Evolutionary conservation across 2,329 filamentous ascomycete genomes (phyloP), one percentile per base, ranked within the genome.

Genomic region (Metarhizium brunneum): DNA sequence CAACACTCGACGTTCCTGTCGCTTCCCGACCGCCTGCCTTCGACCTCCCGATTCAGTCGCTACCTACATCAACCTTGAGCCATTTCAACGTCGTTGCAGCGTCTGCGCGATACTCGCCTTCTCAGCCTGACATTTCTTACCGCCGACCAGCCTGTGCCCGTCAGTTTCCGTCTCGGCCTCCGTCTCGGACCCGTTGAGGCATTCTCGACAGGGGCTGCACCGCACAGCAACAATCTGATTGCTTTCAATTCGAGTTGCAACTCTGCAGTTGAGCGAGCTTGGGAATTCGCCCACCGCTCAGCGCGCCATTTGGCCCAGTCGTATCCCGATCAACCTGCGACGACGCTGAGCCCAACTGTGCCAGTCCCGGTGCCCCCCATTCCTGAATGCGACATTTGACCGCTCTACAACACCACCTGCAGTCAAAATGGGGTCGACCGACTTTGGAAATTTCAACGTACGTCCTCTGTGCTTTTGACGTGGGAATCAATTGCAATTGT

Each of bases 371-470:
- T 13, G 7, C 32, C 10, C 32, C 30, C 40, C 38, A 20, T 45
- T 45, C 51, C 38, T 51, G 47, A 42, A 54, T 57, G 54, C 42
- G 50, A 56, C 35, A 11, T 50, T 42, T 47, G 57, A 48, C 48
- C 52, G 53, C 36, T 32, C 52, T 47, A 32, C 61, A 63, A 57
- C 60, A 61, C 59, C 61, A 60, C 63, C 58, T 56, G 58, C 62
- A 66, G 61, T 65, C 66, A 71, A 68, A 67, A 84, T 84, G 81
- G 81, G 80, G 62, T 82, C 79, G 59, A 84, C 81, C 59, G 73
- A 79, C 54, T 84, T 83, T 68, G 81, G 81, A 58, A 82, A 84
- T 63, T 84, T 84, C 62, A 68, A 80, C 65, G 81, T 84, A 74
- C 54, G 68, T 43, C 32, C 49, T n/a, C 30, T 14, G 10, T 16